Evolutionary conservation across 2,329 filamentous ascomycete species (phyloP), one percentile per base, ranked within the genome.

Genomic region (Teratosphaeria nubilosa): DNA sequence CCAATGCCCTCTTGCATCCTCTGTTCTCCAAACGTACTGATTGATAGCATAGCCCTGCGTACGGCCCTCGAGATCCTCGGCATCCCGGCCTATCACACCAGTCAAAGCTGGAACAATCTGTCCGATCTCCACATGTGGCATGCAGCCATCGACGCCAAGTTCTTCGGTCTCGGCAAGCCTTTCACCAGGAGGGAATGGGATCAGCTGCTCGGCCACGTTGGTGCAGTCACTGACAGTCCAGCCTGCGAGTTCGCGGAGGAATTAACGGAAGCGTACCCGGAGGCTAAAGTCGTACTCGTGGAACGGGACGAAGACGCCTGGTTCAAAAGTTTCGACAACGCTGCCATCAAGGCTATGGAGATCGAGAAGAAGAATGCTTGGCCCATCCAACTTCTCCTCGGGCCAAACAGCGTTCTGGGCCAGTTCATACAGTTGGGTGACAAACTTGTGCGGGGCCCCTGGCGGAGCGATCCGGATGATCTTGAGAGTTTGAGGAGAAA

Each of bases 251-350:
- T 76, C 60, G 67, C 64, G 3, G 64, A 65, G 30, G 74, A 76
- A 52, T 60, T 76, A 2, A 58, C 70, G 13, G 55, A 58, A 5
- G 66, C 68, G 1, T 75, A 75, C 55, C 74, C 74, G 0, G 63
- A 70, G 0, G 74, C 72, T 1, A 74, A 74, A 55, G 66, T 74
- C 54, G 69, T 74, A 9, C 59, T 74, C 30, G 68, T 65, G 2
- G 60, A 61, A 20, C 65, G 73, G 7, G 66, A 69, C 32, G 45
- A 50, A n/a, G 61, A 63, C 2, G 55, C 41, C 5, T 66, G 64
- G 65, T 55, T 61, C 25, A 31, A 58, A 34, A 60, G 37, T 31
- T 61, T 45, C 31, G n/a, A 45, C 6, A 16, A 7, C 9, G 30
- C 53, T 7, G 31, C 37, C 13, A n/a, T 14, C 20, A 52, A 34